These are phyloP conservation scores for Pseudopithomyces maydicus DNA, from an alignment of 2,329 filamentous ascomycete species.

Conservation along the genomic window DNA sequence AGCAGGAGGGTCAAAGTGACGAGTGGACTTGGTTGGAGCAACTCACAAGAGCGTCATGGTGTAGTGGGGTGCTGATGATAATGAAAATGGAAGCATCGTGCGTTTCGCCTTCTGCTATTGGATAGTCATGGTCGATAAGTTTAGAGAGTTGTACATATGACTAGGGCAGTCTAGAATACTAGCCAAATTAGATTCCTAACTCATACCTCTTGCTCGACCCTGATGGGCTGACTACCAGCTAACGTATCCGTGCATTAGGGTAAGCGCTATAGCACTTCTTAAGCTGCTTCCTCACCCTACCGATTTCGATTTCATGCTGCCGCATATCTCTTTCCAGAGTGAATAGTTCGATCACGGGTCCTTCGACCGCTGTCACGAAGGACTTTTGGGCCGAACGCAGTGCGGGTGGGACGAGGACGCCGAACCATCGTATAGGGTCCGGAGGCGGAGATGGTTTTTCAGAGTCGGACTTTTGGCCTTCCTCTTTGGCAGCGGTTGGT, in stretches of 20 bases:
- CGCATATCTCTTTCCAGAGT: constrained; percentile 66
- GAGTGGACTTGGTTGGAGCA: too few relatives aligned
- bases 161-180: too few relatives aligned
- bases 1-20: too few relatives aligned
- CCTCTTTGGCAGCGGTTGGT: neutral
- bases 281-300: constrained; percentile 58
- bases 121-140: neutral
- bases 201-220: too few relatives aligned
- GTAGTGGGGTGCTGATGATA: neutral
- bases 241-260: neutral
- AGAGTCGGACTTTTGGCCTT: neutral
- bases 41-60: too few relatives aligned
- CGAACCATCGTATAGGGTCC: constrained; percentile 65
- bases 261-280: constrained; percentile 36
- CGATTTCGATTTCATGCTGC: constrained; percentile 70
- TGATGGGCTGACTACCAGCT: too few relatives aligned
- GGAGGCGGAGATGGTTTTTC: neutral
- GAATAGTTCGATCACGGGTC: constrained; percentile 62
- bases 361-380: constrained; percentile 62
- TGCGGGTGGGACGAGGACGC: constrained; percentile 56
- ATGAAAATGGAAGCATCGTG: neutral
- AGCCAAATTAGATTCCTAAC: too few relatives aligned
- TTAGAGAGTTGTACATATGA: too few relatives aligned
- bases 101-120: neutral
- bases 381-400: constrained; percentile 63